Evolutionary conservation across 2,329 filamentous ascomycete species (phyloP).

Genomic region (Clarireedia paspali): DNA sequence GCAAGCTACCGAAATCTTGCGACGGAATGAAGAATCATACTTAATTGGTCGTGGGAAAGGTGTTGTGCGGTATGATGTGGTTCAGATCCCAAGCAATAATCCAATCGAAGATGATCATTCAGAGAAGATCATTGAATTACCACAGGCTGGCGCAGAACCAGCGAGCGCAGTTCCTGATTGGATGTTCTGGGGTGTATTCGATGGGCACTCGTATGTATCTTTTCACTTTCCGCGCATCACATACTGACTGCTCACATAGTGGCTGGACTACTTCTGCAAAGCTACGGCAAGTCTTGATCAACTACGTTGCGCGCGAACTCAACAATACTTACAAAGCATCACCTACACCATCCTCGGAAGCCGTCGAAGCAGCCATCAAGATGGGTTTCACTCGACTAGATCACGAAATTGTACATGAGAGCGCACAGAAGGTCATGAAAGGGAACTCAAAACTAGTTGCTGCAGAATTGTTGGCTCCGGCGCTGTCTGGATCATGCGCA

Average conservation of each 20-base stretch:
- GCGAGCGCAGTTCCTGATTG: conserved; percentile 64
- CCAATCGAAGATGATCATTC: conserved; percentile 98
- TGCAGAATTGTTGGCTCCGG: conserved; percentile 85
- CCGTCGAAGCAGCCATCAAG: conserved; percentile 88
- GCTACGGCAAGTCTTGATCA: conserved; percentile 84
- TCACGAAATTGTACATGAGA: conserved; percentile 89
- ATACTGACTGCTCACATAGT: conserved; percentile 35
- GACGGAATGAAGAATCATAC: conserved; percentile 87
- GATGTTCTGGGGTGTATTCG: conserved; percentile 99
- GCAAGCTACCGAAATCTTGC: conserved; percentile 82
- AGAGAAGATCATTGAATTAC: conserved; percentile 93
- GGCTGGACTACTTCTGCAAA: conserved; percentile 99
- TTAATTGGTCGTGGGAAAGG: conserved; percentile 82
- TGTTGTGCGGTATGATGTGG: conserved; percentile 88
- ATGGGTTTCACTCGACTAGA: conserved; percentile 82
- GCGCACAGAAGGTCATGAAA: conserved; percentile 84
- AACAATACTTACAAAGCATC: conserved; percentile 85
- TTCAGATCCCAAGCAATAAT: conserved; percentile 91
- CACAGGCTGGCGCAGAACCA: conserved; percentile 45
- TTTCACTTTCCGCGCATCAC: no score
- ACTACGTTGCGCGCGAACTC: conserved; percentile 84
- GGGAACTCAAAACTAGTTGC: conserved; percentile 84
- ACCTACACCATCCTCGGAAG: conserved; percentile 61
- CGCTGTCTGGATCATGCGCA: conserved; percentile 93
- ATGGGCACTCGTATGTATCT: conserved; percentile 73